Conservation (phyloP, 2,329 filamentous ascomycete genomes). For the Monosporascus sp. region DNA sequence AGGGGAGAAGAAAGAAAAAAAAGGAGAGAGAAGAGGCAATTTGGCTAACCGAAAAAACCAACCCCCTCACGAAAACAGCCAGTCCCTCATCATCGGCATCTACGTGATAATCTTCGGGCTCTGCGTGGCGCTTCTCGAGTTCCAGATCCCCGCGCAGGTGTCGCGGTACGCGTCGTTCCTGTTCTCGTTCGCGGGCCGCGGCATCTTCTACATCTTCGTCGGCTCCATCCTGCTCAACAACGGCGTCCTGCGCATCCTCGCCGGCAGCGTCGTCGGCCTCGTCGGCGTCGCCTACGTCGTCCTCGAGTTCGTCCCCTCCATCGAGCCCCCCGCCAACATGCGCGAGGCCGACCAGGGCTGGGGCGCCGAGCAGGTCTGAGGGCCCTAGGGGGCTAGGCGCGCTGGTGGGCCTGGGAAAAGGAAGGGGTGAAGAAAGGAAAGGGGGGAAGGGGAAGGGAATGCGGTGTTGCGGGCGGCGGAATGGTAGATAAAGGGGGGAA, state of each 20-base stretch:
- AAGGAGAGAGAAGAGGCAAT: neutral
- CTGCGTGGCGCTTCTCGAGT: constrained; percentile 72
- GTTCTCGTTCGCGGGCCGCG: constrained; percentile 94
- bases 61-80: constrained; percentile 38
- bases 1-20: constrained; percentile 11
- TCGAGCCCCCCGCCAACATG: constrained; percentile 78
- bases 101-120: constrained; percentile 92
- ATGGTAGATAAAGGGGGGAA: neutral
- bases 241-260: constrained; percentile 62
- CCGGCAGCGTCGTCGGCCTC: constrained; percentile 72
- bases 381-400: too few relatives aligned
- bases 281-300: constrained; percentile 73
- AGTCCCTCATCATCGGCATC: constrained; percentile 70
- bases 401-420: too few relatives aligned
- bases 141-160: constrained; percentile 90
- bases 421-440: too few relatives aligned
- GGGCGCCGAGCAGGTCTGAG: constrained; percentile 72
- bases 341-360: constrained; percentile 70
- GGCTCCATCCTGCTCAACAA: constrained; percentile 76
- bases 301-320: constrained; percentile 72
- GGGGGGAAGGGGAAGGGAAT: neutral
- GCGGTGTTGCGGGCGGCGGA: neutral
- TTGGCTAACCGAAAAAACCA: neutral
- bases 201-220: constrained; percentile 95
- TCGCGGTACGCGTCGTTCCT: constrained; percentile 94